Evolutionary conservation across 1,284 basidiomycete species (phyloP), one percentile per base, ranked within the genome.

Genomic region (Ceratobasidium sp.): DNA sequence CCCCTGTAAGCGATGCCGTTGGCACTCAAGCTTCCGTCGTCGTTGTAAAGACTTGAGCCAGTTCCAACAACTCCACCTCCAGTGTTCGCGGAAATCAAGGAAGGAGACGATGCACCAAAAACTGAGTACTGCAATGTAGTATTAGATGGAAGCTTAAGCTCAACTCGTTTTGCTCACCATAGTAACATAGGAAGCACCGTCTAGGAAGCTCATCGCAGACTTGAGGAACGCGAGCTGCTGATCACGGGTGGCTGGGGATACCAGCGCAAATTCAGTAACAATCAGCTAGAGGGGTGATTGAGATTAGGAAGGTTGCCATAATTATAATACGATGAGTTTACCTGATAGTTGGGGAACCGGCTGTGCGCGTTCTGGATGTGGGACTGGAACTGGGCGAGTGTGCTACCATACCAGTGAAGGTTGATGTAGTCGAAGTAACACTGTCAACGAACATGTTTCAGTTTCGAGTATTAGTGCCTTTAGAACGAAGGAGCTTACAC

Each of bases 351-450:
- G 1, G 64, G 62, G 64, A 76, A 76, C 33, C 52, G 52, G 52
- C 28, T 17, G 20, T 56, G 28, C n/a, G 61, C 44, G 40, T 44
- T 26, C 40, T 38, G 62, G 38, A 76, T 38, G 46, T 67, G 64
- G 23, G 62, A 46, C 64, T 52, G 17, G 40, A 76, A 76, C n/a
- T 44, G 48, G 15, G 48, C 74, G 15, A 67, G 59, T 7, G 50
- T 44, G n/a, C 13, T 20, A 17, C 64, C 74, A 10, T 76, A 76
- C 74, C 64, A 67, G 42, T 76, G 64, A 12, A 76, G 20, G 23
- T 76, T 67, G 62, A 75, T 42, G n/a, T 75, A 75, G 38, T 75
- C 73, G 52, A 75, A 54, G 26, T 54, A 54, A 44, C 74, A 76
- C 33, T 33, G 33, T 33, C 33, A 33, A 33, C 33, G 33, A 33